Evolutionary conservation across 306 rosid species (phyloP), one percentile per base, ranked within the genome.

Genomic region (Prunus mongolica): DNA sequence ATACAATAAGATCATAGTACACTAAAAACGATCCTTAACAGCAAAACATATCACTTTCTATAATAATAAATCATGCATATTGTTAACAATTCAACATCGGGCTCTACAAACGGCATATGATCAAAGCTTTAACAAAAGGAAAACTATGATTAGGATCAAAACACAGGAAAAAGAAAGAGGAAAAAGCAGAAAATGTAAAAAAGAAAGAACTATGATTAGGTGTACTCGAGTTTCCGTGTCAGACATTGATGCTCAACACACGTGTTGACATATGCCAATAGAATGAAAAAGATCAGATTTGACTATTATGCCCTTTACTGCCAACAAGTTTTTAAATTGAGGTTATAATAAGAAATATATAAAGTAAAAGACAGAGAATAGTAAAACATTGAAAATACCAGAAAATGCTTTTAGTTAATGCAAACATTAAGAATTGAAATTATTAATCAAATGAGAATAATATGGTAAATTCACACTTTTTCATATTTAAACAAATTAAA

Each of bases 221-320:
- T 65, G 30, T 6, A 57, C 50, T 54, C 62, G 71, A 71, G 28
- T 71, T 60, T 71, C 15, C 15, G 80, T n/a, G 83, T 41, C 51
- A 80, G 71, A 65, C 65, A 67, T 63, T 67, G 71, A 73, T 74
- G 65, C 68, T 28, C 49, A 63, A 47, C 38, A 65, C 88, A 78
- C 81, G 88, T 86, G 89, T 71, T 76, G 70, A 49, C 74, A 79
- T 72, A 60, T 44, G 46, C 15, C 47, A 82, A 72, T 72, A 73
- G 44, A 73, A 50, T 57, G 69, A 63, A 77, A 7, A 69, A 44
- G 67, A 69, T 74, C 44, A 67, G 22, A 44, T 80, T 64, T 51
- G 79, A 83, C 64, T 51, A 81, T 71, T 82, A 7, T 64, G 74
- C 73, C 60, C 19, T 5, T 56, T 55, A 12, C 10, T 50, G 60